These are phyloP conservation scores for Colletotrichum somersetense DNA, from an alignment of 2,329 filamentous ascomycete species.

Conservation along the genomic window DNA sequence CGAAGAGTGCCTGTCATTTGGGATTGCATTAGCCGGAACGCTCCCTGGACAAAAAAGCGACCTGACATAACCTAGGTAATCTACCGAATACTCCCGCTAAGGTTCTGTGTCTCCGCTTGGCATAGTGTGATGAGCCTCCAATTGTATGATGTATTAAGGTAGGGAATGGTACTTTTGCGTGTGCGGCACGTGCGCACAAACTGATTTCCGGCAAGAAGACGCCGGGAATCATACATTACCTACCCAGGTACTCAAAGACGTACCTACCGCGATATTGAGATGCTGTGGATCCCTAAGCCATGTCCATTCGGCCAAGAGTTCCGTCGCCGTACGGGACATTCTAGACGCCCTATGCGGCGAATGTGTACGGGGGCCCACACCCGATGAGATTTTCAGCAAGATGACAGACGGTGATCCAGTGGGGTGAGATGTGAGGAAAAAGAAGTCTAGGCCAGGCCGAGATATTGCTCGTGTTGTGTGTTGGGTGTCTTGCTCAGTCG, in stretches of 20 bases:
- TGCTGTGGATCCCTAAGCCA: conserved; percentile 20
- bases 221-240: background rate
- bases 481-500: background rate
- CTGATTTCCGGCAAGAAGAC: background rate
- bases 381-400: conserved; percentile 14
- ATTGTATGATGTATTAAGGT: conserved; percentile 1
- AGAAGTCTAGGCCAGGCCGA: background rate
- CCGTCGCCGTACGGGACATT: conserved; percentile 16
- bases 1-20: conserved; percentile 35
- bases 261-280: conserved; percentile 11
- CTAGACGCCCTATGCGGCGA: background rate
- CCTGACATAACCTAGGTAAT: background rate
- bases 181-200: conserved; percentile 17
- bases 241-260: conserved; percentile 1
- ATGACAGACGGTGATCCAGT: background rate
- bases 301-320: conserved; percentile 13
- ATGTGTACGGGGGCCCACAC: background rate
- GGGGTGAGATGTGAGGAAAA: conserved; percentile 14
- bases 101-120: conserved; percentile 28
- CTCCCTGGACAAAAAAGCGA: conserved; percentile 18
- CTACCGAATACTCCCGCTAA: conserved; percentile 4
- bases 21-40: conserved; percentile 41
- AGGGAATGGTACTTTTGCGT: background rate
- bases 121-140: conserved; percentile 18
- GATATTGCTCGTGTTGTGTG: background rate